Conservation (phyloP, 352 stramenopile genomes). For the Phytopythium oedochilum region DNA sequence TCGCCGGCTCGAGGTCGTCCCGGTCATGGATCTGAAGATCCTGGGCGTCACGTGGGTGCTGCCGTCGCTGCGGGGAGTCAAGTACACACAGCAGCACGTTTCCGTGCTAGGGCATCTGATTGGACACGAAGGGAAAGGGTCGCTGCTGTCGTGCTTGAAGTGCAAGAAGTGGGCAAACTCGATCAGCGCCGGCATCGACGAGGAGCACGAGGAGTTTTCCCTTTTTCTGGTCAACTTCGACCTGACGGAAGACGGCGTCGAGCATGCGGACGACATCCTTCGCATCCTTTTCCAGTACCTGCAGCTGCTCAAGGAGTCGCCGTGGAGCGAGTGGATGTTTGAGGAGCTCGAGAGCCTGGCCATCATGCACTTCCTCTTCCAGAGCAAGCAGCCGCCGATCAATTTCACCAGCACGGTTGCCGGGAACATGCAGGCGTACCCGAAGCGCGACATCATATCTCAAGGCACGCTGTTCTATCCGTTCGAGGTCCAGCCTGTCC, state of each 20-base stretch:
- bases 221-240: constrained; percentile 70
- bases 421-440: too few relatives aligned
- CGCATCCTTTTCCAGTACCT: constrained; percentile 65
- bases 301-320: constrained; percentile 31
- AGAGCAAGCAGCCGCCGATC: constrained; percentile 71
- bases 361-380: constrained; percentile 62
- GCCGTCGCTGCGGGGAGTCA: constrained; percentile 44
- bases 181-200: constrained; percentile 51
- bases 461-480: too few relatives aligned
- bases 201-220: constrained; percentile 67
- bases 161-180: constrained; percentile 67
- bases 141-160: constrained; percentile 91
- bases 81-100: constrained; percentile 80
- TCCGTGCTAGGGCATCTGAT: constrained; percentile 90
- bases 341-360: constrained; percentile 54
- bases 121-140: constrained; percentile 92
- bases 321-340: constrained; percentile 64
- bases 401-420: too few relatives aligned
- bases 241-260: constrained; percentile 57
- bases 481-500: too few relatives aligned
- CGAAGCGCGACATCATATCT: too few relatives aligned
- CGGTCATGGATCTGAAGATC: constrained; percentile 71
- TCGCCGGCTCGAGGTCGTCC: constrained; percentile 44
- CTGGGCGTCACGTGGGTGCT: constrained; percentile 67
- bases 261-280: constrained; percentile 57